Conservation (phyloP, 208 protist species). For the Leishmania guyanensis region DNA sequence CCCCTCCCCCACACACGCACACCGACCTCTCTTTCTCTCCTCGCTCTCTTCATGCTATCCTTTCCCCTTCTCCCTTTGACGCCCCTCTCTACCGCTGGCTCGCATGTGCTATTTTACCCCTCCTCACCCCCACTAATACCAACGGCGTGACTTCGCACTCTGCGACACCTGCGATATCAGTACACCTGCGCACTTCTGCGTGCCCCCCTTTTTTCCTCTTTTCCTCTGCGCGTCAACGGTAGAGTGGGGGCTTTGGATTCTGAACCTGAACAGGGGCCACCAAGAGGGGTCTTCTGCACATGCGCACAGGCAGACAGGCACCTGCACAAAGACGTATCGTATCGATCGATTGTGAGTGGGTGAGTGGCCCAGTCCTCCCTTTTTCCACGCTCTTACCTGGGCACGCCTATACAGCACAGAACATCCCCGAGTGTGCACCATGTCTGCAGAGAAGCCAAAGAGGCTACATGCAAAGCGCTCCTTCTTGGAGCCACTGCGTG, state of each 20-base stretch:
- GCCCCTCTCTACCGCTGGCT: not conserved
- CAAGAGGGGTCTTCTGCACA: not conserved
- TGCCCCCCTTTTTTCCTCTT: not conserved
- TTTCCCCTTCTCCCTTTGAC: not conserved
- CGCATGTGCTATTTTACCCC: not conserved
- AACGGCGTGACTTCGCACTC: not conserved
- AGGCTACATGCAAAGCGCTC: slow-evolving; percentile 23
- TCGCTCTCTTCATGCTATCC: not conserved
- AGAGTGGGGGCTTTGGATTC: not conserved
- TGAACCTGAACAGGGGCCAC: not conserved
- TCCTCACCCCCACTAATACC: not conserved
- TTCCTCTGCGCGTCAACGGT: not conserved
- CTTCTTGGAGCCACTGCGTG: slow-evolving; percentile 23
- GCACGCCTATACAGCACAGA: not conserved
- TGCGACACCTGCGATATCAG: not conserved
- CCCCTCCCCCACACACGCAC: not conserved
- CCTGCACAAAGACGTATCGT: not conserved
- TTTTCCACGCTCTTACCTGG: too few relatives aligned
- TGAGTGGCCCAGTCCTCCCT: not conserved
- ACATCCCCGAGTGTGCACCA: not conserved
- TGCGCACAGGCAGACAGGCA: not conserved
- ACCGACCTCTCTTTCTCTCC: not conserved
- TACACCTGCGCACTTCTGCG: not conserved
- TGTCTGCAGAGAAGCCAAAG: not conserved
- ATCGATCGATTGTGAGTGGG: not conserved